A percentile compares a stretch with the other conserved stretches of the same genome.
phyloP scores from a whole-genome alignment of 176 grass and related monocot species.

The Bolboschoenus planiculmis region DNA sequence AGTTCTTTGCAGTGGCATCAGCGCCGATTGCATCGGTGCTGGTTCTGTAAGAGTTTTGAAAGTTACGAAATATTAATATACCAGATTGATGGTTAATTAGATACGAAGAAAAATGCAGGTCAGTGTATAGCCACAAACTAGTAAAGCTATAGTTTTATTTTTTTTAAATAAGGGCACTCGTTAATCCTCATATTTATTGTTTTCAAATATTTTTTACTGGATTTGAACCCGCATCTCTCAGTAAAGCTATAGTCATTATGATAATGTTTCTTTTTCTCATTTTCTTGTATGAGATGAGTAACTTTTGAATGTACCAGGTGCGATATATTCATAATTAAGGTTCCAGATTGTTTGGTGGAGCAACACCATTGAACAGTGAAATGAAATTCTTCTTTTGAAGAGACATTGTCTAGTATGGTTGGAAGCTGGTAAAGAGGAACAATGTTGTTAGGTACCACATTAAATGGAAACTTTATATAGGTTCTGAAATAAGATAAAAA shows the following conservation, averaged over 20 bases:
- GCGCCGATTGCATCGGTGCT: conserved; percentile 10
- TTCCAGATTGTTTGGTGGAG: not conserved
- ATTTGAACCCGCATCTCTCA: too few relatives aligned
- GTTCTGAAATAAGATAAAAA: not conserved
- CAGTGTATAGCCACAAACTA: not conserved
- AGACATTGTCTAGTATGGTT: not conserved
- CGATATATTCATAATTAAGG: not conserved
- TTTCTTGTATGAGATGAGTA: not conserved
- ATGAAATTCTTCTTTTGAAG: not conserved
- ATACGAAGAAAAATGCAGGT: not conserved
- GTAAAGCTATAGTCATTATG: not conserved
- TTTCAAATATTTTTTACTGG: too few relatives aligned
- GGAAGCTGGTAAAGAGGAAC: not conserved
- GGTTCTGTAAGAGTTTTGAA: not conserved
- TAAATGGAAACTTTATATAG: not conserved
- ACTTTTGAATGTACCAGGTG: not conserved
- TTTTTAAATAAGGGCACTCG: too few relatives aligned
- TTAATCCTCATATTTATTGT: too few relatives aligned
- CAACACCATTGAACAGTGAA: not conserved
- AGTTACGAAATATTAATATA: not conserved
- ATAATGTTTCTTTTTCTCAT: not conserved
- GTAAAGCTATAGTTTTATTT: not conserved
- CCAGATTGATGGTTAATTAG: not conserved
- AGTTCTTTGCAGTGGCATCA: conserved; percentile 27
- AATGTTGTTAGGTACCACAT: not conserved